Conservation (phyloP, 768 basidiomycete genomes). For the Suillus weaverae region DNA sequence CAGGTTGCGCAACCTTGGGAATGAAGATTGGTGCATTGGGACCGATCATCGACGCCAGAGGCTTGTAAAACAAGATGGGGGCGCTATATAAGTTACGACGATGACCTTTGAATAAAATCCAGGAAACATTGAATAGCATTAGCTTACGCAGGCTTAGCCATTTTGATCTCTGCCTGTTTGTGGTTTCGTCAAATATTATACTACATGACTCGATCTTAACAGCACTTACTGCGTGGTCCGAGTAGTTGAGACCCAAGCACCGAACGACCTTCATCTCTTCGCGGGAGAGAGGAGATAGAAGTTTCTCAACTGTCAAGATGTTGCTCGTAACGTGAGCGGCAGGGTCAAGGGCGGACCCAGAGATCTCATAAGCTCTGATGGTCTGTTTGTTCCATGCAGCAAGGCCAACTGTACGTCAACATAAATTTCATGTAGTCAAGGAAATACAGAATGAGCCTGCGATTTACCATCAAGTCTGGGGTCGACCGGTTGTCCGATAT, state of each 20-base stretch:
- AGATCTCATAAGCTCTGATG: constrained; percentile 71
- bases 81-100: constrained; percentile 38
- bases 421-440: neutral
- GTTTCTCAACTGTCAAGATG: constrained; percentile 66
- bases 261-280: constrained; percentile 70
- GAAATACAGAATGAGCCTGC: neutral
- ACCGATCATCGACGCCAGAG: constrained; percentile 66
- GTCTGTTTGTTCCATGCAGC: constrained; percentile 49
- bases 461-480: constrained; percentile 58
- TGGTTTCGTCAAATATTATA: neutral
- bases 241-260: constrained; percentile 80
- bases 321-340: constrained; percentile 61
- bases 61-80: constrained; percentile 82
- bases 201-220: neutral
- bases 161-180: constrained; percentile 60
- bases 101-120: neutral
- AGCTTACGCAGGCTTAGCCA: constrained; percentile 62
- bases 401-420: constrained; percentile 53
- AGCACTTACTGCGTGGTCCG: constrained; percentile 70
- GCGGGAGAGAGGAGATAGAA: constrained; percentile 67
- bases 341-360: constrained; percentile 68
- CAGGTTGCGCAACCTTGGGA: constrained; percentile 68
- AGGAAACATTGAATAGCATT: neutral
- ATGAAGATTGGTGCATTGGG: constrained; percentile 65
- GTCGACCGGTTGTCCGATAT: constrained; percentile 78